Base-by-base conservation (phyloP, 306 rosid species). In the Vachellia pachyceras region DNA sequence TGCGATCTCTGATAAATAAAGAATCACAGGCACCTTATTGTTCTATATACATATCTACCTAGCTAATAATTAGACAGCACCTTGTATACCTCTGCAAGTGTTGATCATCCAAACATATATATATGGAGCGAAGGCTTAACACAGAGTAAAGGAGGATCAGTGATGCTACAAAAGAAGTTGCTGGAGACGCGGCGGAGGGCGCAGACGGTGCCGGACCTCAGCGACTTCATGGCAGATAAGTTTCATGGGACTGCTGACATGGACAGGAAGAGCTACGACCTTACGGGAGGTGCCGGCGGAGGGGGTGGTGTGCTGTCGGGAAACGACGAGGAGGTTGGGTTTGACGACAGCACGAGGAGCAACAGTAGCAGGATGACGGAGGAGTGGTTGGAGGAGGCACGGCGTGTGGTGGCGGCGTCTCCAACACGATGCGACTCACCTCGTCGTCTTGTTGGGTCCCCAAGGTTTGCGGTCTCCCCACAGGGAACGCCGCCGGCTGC, bases 141-240 rank as follows among this genome's bases (percentile, higher is more conserved):
- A 79, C 89, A 88, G 29, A 79, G 22, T 13, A 88, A 85, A 73
- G 86, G 88, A 76, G 86, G 88, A 25, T 29, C 86, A 49, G 49
- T 50, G 52, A 82, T 57, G 69, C 86, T 86, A 39, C 87, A 87
- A 42, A 87, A 78, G 73, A 87, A 80, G 71, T 12, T 87, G n/a
- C 55, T 13, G 35, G 88, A 83, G 79, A 52, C 49, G 25, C 75
- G 78, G 73, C 82, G 84, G 0, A 77, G 25, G 58, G 69, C 83
- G 18, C 79, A 79, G 22, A 79, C 81, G 3, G 90, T 75, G 0
- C 91, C 98, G 15, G 97, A 94, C 89, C 86, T 89, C 15, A 90
- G 93, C 0, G 97, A 94, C 67, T 94, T 88, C 86, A 94, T 94
- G 93, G 88, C 87, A 78, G 97, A 94, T 84, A 85, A 88, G 97